These are phyloP conservation scores for Eudorina sp. DNA, from an alignment of 139 green algal species.

Conservation along the genomic window DNA sequence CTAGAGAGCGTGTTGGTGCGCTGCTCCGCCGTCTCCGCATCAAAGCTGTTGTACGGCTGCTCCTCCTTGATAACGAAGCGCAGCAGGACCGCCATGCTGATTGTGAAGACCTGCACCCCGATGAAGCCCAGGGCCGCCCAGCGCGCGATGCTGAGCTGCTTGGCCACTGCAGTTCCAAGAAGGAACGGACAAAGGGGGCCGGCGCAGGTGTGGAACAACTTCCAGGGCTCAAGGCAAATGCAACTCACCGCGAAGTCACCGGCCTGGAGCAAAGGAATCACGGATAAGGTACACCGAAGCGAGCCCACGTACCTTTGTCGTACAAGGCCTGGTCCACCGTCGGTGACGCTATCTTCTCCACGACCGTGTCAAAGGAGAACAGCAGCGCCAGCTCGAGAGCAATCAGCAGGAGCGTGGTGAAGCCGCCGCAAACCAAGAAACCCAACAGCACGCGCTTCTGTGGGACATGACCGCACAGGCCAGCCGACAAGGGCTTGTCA, in stretches of 20 bases:
- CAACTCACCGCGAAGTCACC: neutral
- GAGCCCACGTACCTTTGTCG: conserved; percentile 22
- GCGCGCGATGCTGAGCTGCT: conserved; percentile 46
- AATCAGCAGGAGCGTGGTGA: conserved; percentile 51
- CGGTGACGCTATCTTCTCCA: neutral
- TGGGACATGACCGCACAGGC: too few species aligned
- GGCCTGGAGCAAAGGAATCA: neutral
- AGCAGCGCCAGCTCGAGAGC: conserved; percentile 1
- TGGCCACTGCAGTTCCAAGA: conserved; percentile 42
- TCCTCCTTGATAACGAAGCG: conserved; percentile 47
- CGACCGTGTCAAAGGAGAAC: conserved; percentile 43
- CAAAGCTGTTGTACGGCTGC: conserved; percentile 45
- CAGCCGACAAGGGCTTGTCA: too few species aligned
- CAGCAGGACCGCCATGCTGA: conserved; percentile 47
- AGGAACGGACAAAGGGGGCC: too few species aligned
- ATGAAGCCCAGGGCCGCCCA: conserved; percentile 60
- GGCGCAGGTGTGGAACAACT: neutral
- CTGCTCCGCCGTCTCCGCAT: conserved; percentile 11
- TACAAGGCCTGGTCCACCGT: conserved; percentile 11
- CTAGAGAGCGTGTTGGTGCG: conserved; percentile 26
- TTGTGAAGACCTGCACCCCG: conserved; percentile 54
- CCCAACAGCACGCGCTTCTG: conserved; percentile 55
- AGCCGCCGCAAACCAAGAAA: conserved; percentile 57
- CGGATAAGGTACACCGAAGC: neutral
- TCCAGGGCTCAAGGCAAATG: neutral